Evolutionary conservation across 1,284 basidiomycete genomes (phyloP).

Genomic region (Ceratobasidium sp.): DNA sequence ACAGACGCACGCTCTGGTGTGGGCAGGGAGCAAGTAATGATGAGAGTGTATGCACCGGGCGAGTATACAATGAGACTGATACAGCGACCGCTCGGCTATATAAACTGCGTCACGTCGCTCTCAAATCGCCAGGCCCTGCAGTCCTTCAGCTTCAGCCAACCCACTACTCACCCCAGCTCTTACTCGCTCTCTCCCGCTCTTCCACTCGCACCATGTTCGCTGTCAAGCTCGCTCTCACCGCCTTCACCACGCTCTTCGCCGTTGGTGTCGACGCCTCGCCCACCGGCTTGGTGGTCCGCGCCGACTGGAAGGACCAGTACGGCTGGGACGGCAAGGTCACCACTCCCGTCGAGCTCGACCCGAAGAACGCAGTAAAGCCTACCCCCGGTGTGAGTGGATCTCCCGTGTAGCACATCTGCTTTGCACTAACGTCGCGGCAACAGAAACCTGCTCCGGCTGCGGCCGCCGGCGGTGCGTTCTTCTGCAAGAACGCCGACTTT

Average conservation of each 20-base stretch:
- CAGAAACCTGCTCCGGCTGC: conserved; percentile 15
- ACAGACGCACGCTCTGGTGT: no score
- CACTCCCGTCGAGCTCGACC: conserved; percentile 8
- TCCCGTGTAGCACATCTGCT: neutral
- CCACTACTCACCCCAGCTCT: neutral
- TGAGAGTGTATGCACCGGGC: no score
- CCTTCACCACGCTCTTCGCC: conserved; percentile 3
- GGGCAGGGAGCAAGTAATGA: no score
- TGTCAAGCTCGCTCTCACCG: conserved; percentile 7
- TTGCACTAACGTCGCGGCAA: neutral
- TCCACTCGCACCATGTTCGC: conserved; percentile 16
- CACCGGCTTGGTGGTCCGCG: neutral
- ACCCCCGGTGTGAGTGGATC: neutral
- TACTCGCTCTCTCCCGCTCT: neutral
- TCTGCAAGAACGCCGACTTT: conserved; percentile 6
- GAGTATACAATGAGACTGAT: no score
- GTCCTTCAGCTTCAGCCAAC: neutral
- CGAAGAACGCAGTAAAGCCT: neutral
- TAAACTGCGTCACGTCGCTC: neutral
- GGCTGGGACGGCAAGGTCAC: conserved; percentile 25
- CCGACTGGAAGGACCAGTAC: conserved; percentile 7
- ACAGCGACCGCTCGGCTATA: no score
- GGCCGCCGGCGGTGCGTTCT: conserved; percentile 16
- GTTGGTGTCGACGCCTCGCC: neutral
- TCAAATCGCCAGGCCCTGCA: neutral